phyloP scores from a whole-genome alignment of 2,329 filamentous ascomycete genomes.

The Trichoderma lentiforme region DNA sequence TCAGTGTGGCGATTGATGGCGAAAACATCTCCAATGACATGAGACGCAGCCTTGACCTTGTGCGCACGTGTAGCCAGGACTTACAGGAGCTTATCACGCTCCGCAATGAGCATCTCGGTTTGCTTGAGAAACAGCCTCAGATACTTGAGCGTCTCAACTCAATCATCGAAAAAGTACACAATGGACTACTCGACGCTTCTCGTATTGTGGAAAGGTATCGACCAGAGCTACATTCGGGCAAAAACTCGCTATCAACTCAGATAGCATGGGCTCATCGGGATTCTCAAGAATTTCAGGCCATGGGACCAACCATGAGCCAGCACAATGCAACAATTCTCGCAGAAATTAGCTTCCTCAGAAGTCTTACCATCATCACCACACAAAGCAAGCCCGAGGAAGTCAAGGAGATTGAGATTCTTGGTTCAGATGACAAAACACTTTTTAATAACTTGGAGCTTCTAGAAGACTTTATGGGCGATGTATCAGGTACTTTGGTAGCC shows the following conservation, averaged over 20 bases:
- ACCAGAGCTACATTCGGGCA: background rate
- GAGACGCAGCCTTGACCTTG: background rate
- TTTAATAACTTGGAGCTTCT: background rate
- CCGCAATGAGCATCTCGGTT: background rate
- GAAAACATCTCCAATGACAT: background rate
- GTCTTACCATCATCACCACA: background rate
- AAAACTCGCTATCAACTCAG: background rate
- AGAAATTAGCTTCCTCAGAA: constrained; percentile 28
- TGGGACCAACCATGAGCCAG: constrained; percentile 28
- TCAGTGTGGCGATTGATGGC: background rate
- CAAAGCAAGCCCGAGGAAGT: background rate
- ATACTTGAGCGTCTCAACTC: background rate
- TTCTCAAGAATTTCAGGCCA: background rate
- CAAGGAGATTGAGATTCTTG: background rate
- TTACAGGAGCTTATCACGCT: background rate
- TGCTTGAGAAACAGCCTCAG: background rate
- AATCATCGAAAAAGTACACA: background rate
- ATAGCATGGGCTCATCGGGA: background rate
- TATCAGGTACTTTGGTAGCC: background rate
- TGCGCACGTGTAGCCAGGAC: background rate
- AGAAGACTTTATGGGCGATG: background rate
- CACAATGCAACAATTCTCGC: constrained; percentile 30
- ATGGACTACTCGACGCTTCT: background rate
- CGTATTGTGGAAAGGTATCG: background rate
- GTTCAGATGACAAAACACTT: background rate